Evolutionary conservation across 345 rosid species (phyloP), one percentile per base, ranked within the genome.

Genomic region (Bruguiera parviflora): DNA sequence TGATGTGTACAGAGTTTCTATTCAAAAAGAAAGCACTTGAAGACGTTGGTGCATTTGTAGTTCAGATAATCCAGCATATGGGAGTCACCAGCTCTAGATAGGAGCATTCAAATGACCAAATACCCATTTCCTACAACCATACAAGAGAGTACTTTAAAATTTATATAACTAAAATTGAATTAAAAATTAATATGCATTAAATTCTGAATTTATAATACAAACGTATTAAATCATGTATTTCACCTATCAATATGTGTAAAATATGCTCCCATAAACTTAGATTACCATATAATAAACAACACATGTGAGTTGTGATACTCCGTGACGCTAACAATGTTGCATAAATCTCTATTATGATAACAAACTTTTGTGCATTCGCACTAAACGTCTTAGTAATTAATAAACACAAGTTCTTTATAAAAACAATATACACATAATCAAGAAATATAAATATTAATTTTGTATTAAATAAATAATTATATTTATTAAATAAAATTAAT

Each of bases 51-150:
- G 91, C 72, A 94, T 87, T 61, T 74, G 85, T 61, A 71, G 52
- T 67, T 87, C 95, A 5, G 92, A 78, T 59, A 72, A 75, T 32
- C 84, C 87, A 2, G 72, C 77, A 80, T 87, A 91, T 1, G 98
- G 98, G 67, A 47, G 98, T 94, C 87, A 94, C 74, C 75, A 94
- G 71, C 78, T 94, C 96, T 5, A 84, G 81, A 75, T 88, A 86
- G 65, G 91, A 68, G n/a, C 98, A 94, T 58, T 97, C 98, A 25
- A 82, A 94, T 37, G 98, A 94, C 98, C 98, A 94, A 52, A 94
- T 84, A 70, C 91, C 98, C 73, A 91, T 93, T 78, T 89, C 97
- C 98, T 91, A 90, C 77, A 80, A 76, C 49, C 61, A 83, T 25
- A 46, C 15, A 66, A 51, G 8, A 49, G 18, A 46, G 11, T 21